Conservation (phyloP, 1,284 basidiomycete species). For the Lentinus polychrous region DNA sequence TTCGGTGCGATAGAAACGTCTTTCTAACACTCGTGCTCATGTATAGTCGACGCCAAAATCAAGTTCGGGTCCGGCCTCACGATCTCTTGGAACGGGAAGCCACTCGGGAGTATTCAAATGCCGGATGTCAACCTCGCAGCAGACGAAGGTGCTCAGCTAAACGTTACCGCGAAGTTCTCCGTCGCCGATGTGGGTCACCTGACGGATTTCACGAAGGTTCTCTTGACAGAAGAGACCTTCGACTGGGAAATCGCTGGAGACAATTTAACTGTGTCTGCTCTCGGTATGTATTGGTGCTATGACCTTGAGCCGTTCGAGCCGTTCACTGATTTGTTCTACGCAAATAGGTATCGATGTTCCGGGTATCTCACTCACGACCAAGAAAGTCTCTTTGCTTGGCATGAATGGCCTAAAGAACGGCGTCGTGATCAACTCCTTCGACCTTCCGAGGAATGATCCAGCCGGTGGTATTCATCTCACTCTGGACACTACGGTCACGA, state of each 20-base stretch:
- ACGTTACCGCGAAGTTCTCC: conserved; percentile 49
- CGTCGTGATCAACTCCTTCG: conserved; percentile 64
- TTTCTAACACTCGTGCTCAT: conserved; percentile 9
- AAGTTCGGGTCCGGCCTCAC: conserved; percentile 58
- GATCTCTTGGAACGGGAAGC: conserved; percentile 55
- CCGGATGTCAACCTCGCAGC: conserved; percentile 48
- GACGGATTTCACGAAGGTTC: conserved; percentile 59
- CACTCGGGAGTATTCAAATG: conserved; percentile 61
- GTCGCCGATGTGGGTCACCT: conserved; percentile 57
- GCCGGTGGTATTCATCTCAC: conserved; percentile 72
- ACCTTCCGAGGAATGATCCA: conserved; percentile 68
- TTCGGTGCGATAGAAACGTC: not conserved
- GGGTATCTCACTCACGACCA: conserved; percentile 47
- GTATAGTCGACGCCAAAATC: conserved; percentile 63
- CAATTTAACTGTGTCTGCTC: conserved; percentile 53
- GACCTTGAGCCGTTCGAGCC: not conserved
- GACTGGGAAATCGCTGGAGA: conserved; percentile 70
- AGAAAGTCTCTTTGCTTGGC: conserved; percentile 64
- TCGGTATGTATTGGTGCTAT: conserved; percentile 32
- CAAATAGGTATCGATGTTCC: conserved; percentile 50
- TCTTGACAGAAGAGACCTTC: conserved; percentile 65
- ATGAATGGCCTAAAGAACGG: conserved; percentile 64
- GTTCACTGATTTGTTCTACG: not conserved
- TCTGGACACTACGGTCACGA: conserved; percentile 53
- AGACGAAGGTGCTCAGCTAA: conserved; percentile 58